Evolutionary conservation across 176 grass and related monocot species (phyloP), one percentile per base, ranked within the genome.

Genomic region (Phoenix roebelenii): DNA sequence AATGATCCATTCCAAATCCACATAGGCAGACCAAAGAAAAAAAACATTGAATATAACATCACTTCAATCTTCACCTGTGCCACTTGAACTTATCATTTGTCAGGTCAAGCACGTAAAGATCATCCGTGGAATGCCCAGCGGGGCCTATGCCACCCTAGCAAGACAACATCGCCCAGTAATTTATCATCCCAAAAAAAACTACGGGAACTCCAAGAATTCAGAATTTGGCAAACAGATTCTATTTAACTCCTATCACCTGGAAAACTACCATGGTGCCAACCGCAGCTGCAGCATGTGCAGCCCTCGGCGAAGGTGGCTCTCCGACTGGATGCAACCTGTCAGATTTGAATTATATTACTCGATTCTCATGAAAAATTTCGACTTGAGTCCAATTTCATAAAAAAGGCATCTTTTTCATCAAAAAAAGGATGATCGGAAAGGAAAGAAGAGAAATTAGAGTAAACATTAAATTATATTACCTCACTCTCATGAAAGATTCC

Each of bases 21-120:
- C 51, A 55, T 7, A 15, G 2, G 15, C 20, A 15, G 30, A 26
- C 25, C 3, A 54, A 5, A 16, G 18, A 19, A 55, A 23, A 35
- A 67, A 15, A 67, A 3, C 25, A 18, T 44, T 3, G 10, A 14
- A 44, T 44, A 30, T 19, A 67, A 51, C 3, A 35, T 29, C 16
- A 67, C 23, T 18, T 9, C 2, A 5, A 55, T 51, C 15, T 69
- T 82, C 69, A 85, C 92, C 92, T 91, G 66, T 98, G 93, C 93
- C 93, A 98, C 70, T 92, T 98, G 65, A 92, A 98, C 70, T 92
- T 98, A 69, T 98, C 88, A 23, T 98, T 98, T 68, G 93, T 98
- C 26, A 98, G 73, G 79, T 98, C 93, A 73, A 98, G 81, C 56
- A 92, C 93, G 49, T 85, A 92, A 49, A 98, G 93, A 85, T 98